phyloP scores from a whole-genome alignment of 345 rosid genomes.

The Sapria himalayana region DNA sequence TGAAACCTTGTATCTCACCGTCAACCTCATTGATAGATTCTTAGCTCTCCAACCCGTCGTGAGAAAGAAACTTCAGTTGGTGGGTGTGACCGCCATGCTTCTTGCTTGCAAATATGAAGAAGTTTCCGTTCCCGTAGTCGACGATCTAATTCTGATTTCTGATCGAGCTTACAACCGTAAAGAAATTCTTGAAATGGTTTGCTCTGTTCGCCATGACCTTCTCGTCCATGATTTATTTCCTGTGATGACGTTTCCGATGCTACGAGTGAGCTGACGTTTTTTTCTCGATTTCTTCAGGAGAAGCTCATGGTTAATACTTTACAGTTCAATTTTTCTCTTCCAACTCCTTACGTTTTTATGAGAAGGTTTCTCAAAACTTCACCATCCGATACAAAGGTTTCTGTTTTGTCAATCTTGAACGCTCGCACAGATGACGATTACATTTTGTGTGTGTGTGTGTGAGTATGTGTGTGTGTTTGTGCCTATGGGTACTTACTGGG shows the following conservation, averaged over 20 bases:
- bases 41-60: conserved; percentile 38
- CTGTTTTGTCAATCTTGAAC: too few species aligned
- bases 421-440: too few species aligned
- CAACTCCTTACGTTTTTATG: conserved; percentile 90
- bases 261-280: too few species aligned
- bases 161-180: conserved; percentile 71
- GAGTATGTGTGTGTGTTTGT: too few species aligned
- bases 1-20: conserved; percentile 74
- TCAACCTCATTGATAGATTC: conserved; percentile 85
- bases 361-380: conserved; percentile 81
- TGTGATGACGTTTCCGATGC: too few species aligned
- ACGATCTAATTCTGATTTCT: conserved; percentile 77
- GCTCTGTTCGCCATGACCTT: not conserved
- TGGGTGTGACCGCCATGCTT: conserved; percentile 86
- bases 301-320: conserved; percentile 52
- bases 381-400: conserved; percentile 67
- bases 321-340: conserved; percentile 57
- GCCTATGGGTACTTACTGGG: too few species aligned
- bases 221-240: too few species aligned
- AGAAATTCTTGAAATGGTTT: conserved; percentile 88
- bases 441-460: too few species aligned
- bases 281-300: conserved; percentile 42
- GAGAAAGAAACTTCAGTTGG: conserved; percentile 89
- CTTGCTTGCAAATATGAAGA: conserved; percentile 98
- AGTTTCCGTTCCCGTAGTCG: conserved; percentile 85